phyloP scores from a whole-genome alignment of 1,284 basidiomycete species.

The Microbotryum violaceum region DNA sequence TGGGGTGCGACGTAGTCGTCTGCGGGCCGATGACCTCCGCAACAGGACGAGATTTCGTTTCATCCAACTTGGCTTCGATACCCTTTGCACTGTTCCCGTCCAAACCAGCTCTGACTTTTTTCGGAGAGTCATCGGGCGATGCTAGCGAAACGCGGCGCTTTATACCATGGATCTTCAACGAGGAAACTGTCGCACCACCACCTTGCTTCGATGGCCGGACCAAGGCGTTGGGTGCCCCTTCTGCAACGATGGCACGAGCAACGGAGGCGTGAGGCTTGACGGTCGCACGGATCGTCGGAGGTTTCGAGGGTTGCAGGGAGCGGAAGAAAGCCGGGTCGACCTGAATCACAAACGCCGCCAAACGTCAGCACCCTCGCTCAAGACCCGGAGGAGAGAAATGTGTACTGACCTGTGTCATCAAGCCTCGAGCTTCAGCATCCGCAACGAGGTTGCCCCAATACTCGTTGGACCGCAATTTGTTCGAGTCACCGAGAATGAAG shows the following conservation, averaged over 20 bases:
- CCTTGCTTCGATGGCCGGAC: too few relatives aligned
- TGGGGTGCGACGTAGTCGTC: too few relatives aligned
- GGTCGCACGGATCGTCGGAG: background rate
- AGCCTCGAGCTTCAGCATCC: constrained; percentile 55
- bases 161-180: too few relatives aligned
- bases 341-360: background rate
- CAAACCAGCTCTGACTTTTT: background rate
- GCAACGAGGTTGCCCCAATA: constrained; percentile 70
- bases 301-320: background rate
- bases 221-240: background rate
- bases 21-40: background rate
- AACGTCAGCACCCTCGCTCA: background rate
- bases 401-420: constrained; percentile 43
- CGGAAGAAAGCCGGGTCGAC: background rate
- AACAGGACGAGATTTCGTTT: background rate
- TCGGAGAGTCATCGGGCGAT: background rate
- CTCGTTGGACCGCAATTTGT: constrained; percentile 73
- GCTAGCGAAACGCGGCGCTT: background rate
- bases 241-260: background rate
- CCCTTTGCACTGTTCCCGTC: background rate
- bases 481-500: constrained; percentile 84
- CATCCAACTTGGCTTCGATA: background rate
- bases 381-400: background rate
- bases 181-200: too few relatives aligned
- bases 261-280: background rate